phyloP scores from a whole-genome alignment of 2,329 filamentous ascomycete species.

The Fusarium guadeloupense region DNA sequence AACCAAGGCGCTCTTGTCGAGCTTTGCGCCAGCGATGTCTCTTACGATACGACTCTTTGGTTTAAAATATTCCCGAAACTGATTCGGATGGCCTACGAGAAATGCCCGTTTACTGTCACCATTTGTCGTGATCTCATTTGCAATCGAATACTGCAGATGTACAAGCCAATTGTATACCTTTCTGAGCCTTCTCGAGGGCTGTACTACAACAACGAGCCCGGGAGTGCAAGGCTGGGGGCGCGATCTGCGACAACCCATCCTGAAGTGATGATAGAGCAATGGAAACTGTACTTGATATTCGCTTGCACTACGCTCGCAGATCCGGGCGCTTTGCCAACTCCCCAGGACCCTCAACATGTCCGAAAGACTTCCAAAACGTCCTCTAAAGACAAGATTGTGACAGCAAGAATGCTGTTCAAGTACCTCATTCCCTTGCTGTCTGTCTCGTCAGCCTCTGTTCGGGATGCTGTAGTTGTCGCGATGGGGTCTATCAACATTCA shows the following conservation, averaged over 20 bases:
- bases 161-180: conserved; percentile 80
- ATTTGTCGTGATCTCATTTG: conserved; percentile 92
- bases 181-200: conserved; percentile 76
- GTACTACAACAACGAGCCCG: conserved; percentile 69
- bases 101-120: conserved; percentile 89
- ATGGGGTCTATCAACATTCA: conserved; percentile 95
- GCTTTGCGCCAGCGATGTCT: conserved; percentile 92
- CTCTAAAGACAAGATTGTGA: conserved; percentile 80
- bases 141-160: conserved; percentile 91
- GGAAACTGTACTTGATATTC: conserved; percentile 97
- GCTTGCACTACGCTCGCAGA: conserved; percentile 95
- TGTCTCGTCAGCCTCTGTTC: conserved; percentile 79
- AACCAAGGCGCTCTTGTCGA: conserved; percentile 89
- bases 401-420: conserved; percentile 88
- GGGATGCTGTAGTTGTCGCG: conserved; percentile 89
- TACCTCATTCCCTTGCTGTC: conserved; percentile 89
- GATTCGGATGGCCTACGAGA: conserved; percentile 87
- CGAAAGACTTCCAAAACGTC: conserved; percentile 80
- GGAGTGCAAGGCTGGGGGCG: conserved; percentile 60
- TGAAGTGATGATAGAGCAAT: conserved; percentile 92
- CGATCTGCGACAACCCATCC: conserved; percentile 76
- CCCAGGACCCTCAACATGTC: conserved; percentile 74
- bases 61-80: conserved; percentile 98
- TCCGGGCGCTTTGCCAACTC: conserved; percentile 66
- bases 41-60: conserved; percentile 95